These are phyloP conservation scores for Globisporangium irregulare DNA, from an alignment of 352 stramenopile species.

Conservation along the genomic window DNA sequence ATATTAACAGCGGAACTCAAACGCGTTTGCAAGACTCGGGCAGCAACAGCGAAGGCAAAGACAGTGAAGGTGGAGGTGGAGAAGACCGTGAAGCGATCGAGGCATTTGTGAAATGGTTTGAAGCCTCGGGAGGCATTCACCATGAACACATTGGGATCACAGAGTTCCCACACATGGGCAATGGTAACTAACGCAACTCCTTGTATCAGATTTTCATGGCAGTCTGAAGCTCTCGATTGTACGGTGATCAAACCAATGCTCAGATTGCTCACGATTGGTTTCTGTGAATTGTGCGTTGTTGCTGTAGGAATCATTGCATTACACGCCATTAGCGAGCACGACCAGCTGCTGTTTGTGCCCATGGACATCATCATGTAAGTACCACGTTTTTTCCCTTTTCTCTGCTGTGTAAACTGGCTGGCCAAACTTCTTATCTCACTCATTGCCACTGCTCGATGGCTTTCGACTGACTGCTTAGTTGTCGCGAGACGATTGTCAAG, in stretches of 20 bases:
- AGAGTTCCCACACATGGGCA: constrained; percentile 35
- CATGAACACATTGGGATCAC: constrained; percentile 26
- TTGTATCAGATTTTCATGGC: no score
- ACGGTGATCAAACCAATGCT: no score
- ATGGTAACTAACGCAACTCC: constrained; percentile 14
- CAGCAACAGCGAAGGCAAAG: neutral
- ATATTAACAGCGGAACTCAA: neutral
- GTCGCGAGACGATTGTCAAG: constrained; percentile 31
- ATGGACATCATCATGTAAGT: constrained; percentile 41
- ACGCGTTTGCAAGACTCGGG: neutral
- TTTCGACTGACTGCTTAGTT: constrained; percentile 19
- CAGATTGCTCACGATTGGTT: neutral
- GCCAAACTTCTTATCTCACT: no score
- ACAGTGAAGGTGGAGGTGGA: neutral
- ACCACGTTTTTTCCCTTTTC: no score
- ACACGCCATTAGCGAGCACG: constrained; percentile 25
- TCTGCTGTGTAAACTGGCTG: no score
- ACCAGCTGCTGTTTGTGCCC: constrained; percentile 41
- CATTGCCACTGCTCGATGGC: no score
- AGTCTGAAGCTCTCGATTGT: no score
- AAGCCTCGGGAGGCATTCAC: constrained; percentile 21
- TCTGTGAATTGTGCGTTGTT: neutral
- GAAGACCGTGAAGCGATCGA: constrained; percentile 3
- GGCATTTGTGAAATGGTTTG: constrained; percentile 49
- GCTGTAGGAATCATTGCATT: constrained; percentile 29